These are phyloP conservation scores for Blastocladiella emersonii DNA, from an alignment of 371 early-diverging fungal genomes.

Conservation along the genomic window DNA sequence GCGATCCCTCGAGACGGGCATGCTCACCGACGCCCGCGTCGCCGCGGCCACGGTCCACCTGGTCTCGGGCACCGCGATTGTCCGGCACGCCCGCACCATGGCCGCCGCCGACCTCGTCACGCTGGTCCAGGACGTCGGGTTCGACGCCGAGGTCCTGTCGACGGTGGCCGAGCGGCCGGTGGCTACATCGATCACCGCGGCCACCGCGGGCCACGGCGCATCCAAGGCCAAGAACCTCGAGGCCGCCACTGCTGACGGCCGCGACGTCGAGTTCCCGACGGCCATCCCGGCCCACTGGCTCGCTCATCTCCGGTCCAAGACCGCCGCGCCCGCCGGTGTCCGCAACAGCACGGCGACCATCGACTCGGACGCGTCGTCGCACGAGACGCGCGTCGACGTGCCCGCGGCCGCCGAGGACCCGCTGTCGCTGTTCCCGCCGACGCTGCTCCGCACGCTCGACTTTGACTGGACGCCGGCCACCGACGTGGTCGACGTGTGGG, in stretches of 20 bases:
- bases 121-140: slow-evolving; percentile 43
- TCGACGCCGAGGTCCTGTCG: slow-evolving; percentile 29
- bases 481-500: background rate
- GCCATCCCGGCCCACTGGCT: too few species aligned
- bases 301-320: too few species aligned
- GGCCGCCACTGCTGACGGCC: too few species aligned
- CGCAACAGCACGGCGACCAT: background rate
- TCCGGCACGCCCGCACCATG: slow-evolving; percentile 38
- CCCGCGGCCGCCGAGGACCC: too few species aligned
- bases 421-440: too few species aligned
- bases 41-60: slow-evolving; percentile 38
- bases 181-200: background rate
- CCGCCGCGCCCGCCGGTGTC: too few species aligned
- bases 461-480: background rate
- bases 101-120: slow-evolving; percentile 35
- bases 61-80: slow-evolving; percentile 39
- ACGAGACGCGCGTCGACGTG: too few species aligned
- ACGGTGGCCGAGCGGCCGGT: background rate
- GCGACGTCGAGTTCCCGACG: too few species aligned
- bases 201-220: too few species aligned
- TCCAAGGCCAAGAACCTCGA: too few species aligned
- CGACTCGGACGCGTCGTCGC: background rate
- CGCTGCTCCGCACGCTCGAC: background rate
- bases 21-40: slow-evolving; percentile 24
- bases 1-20: slow-evolving; percentile 31